These are phyloP conservation scores for Xylaria flabelliformis DNA, from an alignment of 495 filamentous ascomycete species.

Conservation along the genomic window DNA sequence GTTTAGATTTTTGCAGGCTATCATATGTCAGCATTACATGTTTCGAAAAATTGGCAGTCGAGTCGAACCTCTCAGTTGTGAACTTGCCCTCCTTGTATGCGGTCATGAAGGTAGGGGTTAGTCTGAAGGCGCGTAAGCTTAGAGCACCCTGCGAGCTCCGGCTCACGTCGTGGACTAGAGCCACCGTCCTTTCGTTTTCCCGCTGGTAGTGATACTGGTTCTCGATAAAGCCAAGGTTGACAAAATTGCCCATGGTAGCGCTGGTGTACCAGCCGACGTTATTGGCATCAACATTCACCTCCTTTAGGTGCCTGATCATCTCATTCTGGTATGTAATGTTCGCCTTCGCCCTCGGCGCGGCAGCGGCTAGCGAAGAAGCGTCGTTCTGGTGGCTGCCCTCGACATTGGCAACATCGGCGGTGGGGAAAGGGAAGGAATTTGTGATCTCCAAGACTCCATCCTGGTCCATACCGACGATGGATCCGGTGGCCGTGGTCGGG, in stretches of 20 bases:
- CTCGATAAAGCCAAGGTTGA: conserved; percentile 93
- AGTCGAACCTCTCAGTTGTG: conserved; percentile 83
- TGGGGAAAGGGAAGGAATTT: conserved; percentile 93
- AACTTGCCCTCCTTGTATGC: conserved; percentile 97
- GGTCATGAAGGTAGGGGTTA: conserved; percentile 87
- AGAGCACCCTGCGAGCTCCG: conserved; percentile 90
- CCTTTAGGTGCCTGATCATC: conserved; percentile 94
- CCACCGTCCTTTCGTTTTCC: conserved; percentile 92
- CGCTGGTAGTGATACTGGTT: conserved; percentile 98
- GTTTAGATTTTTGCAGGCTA: conserved; percentile 87
- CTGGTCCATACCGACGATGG: conserved; percentile 90
- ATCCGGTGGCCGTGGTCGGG: conserved; percentile 88
- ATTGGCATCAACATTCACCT: conserved; percentile 98
- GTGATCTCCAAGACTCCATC: conserved; percentile 86
- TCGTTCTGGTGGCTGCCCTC: conserved; percentile 80
- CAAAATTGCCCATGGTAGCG: conserved; percentile 97
- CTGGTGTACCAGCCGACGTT: conserved; percentile 99
- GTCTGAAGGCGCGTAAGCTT: conserved; percentile 86
- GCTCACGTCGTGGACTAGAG: conserved; percentile 92
- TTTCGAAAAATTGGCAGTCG: not conserved
- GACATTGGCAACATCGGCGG: conserved; percentile 70
- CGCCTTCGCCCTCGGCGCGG: conserved; percentile 88
- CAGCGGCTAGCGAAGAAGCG: conserved; percentile 77
- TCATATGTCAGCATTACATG: conserved; percentile 41
- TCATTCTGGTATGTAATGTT: conserved; percentile 91